These are phyloP conservation scores for Colletotrichum chlorophyti DNA, from an alignment of 2,329 filamentous ascomycete genomes.

Conservation along the genomic window DNA sequence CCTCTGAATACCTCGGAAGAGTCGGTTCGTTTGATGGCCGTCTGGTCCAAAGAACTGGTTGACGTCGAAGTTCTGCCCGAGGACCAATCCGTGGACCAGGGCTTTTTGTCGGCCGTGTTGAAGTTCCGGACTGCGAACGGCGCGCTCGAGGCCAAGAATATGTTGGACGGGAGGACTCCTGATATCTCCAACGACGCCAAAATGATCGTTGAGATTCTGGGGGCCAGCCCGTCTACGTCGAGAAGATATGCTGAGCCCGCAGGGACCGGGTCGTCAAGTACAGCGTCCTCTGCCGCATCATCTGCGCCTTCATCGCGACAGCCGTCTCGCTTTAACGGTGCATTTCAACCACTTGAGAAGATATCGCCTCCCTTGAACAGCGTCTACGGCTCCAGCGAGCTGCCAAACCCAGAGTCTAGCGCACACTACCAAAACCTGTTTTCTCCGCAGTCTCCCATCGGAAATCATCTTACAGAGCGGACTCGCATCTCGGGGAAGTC, in stretches of 20 bases:
- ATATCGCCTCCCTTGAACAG: constrained; percentile 66
- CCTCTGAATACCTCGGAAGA: constrained; percentile 61
- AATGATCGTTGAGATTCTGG: constrained; percentile 65
- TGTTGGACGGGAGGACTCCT: constrained; percentile 62
- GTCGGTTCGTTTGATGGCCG: constrained; percentile 61
- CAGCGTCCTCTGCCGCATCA: constrained; percentile 49
- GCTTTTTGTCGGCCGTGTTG: constrained; percentile 59
- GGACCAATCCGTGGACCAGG: constrained; percentile 56
- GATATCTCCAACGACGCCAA: constrained; percentile 57
- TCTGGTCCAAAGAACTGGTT: constrained; percentile 63
- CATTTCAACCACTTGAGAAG: constrained; percentile 67
- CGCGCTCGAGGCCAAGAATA: constrained; percentile 62
- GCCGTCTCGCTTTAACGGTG: constrained; percentile 62
- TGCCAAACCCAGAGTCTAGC: constrained; percentile 63
- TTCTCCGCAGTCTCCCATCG: constrained; percentile 76
- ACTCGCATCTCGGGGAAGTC: constrained; percentile 70
- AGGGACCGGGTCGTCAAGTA: constrained; percentile 33
- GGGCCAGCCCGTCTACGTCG: constrained; percentile 43
- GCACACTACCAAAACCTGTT: constrained; percentile 69
- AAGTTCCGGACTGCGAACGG: constrained; percentile 59
- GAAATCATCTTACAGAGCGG: constrained; percentile 70
- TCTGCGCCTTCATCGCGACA: constrained; percentile 58
- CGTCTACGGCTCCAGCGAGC: constrained; percentile 60
- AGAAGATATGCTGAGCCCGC: constrained; percentile 35
- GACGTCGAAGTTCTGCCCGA: constrained; percentile 57